These are phyloP conservation scores for Gentiana macrophylla DNA, from an alignment of 257 asterid species.

Conservation along the genomic window DNA sequence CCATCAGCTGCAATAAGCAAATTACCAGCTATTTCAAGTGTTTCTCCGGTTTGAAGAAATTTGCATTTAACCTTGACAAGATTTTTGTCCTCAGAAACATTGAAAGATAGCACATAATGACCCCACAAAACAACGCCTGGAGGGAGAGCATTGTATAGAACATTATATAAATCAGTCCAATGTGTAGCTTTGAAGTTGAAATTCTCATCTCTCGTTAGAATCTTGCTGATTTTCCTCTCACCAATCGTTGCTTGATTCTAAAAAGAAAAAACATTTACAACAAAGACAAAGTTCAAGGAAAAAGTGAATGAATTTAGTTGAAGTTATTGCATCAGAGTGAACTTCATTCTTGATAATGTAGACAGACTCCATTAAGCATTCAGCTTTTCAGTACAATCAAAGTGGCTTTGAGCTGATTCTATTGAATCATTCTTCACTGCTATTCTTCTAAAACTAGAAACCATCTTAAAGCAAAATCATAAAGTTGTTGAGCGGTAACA, in stretches of 20 bases:
- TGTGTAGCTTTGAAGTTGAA: constrained; percentile 69
- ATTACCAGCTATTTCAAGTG: constrained; percentile 35
- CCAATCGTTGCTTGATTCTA: constrained; percentile 60
- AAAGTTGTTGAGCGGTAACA: no score
- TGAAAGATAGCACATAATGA: constrained; percentile 33
- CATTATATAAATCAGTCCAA: constrained; percentile 80
- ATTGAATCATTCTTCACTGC: no score
- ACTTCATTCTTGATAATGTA: no score
- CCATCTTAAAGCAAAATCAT: no score
- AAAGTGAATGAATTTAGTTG: no score
- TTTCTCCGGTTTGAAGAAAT: constrained; percentile 36
- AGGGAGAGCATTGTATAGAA: constrained; percentile 45
- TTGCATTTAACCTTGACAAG: constrained; percentile 27
- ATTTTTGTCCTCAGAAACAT: constrained; percentile 30
- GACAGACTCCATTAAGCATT: no score
- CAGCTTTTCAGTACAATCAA: no score
- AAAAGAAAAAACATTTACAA: neutral
- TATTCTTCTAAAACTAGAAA: no score
- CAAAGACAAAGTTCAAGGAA: no score
- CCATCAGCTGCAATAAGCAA: constrained; percentile 86
- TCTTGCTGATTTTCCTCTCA: constrained; percentile 32
- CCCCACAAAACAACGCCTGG: constrained; percentile 54
- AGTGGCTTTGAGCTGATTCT: no score
- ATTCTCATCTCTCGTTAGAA: constrained; percentile 51
- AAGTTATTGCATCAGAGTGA: no score